Conservation (phyloP, 306 rosid genomes). For the Rosa rugosa region DNA sequence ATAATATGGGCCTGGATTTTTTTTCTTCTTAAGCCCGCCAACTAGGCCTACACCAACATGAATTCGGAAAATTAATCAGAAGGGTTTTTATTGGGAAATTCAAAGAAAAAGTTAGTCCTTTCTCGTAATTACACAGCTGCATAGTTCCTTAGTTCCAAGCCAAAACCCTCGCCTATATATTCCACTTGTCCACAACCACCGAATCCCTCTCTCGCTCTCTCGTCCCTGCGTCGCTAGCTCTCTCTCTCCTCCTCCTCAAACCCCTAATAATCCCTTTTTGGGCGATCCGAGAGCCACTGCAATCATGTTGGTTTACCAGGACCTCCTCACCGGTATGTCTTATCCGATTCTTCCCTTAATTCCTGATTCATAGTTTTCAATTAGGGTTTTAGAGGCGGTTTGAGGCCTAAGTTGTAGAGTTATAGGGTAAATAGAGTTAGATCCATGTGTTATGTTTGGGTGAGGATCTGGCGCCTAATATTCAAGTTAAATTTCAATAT, state of each 20-base stretch:
- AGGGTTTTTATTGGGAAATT: conserved; percentile 17
- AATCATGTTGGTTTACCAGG: conserved; percentile 74
- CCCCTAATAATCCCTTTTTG: not conserved
- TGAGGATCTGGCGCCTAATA: conserved; percentile 11
- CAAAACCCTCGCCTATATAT: conserved; percentile 64
- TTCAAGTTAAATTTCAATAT: too few species aligned
- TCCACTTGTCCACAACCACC: rapidly evolving
- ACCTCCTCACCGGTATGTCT: conserved; percentile 49
- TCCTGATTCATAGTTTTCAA: not conserved
- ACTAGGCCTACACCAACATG: not conserved
- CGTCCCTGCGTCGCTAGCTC: conserved; percentile 8
- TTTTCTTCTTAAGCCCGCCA: not conserved
- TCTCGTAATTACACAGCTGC: conserved; percentile 11
- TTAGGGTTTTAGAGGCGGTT: not conserved
- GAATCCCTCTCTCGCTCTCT: conserved; percentile 25
- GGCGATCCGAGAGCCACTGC: conserved; percentile 39
- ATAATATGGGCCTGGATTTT: too few species aligned
- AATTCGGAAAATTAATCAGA: not conserved
- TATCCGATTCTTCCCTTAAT: not conserved
- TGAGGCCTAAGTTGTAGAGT: too few species aligned
- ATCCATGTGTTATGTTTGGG: not conserved
- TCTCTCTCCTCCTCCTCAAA: not conserved
- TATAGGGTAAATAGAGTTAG: not conserved
- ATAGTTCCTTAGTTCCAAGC: not conserved
- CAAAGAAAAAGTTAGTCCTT: not conserved